Conservation (phyloP, 2,329 filamentous ascomycete genomes). For the Nothopassalora personata region DNA sequence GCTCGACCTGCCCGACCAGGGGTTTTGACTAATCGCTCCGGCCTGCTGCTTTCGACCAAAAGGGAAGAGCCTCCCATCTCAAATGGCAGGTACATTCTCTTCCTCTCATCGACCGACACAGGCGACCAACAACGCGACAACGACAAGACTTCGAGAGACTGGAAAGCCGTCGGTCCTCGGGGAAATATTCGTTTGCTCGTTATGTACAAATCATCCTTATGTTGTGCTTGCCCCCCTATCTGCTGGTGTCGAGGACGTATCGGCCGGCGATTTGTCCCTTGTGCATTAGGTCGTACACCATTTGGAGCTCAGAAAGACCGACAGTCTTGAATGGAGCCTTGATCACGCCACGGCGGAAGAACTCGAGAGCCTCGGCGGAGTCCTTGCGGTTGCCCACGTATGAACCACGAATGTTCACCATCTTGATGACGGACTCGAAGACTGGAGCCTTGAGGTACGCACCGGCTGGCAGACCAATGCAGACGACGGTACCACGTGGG, state of each 20-base stretch:
- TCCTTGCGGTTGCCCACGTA: conserved; percentile 93
- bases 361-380: conserved; percentile 82
- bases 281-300: conserved; percentile 68
- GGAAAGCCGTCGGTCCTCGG: too few relatives aligned
- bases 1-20: neutral
- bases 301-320: conserved; percentile 71
- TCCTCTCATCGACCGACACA: neutral
- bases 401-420: conserved; percentile 76
- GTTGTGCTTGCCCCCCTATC: conserved; percentile 36
- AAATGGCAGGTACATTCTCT: neutral
- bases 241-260: conserved; percentile 71
- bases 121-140: too few relatives aligned
- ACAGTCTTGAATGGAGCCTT: conserved; percentile 81
- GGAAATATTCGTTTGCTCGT: neutral
- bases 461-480: conserved; percentile 79
- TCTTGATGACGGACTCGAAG: conserved; percentile 71
- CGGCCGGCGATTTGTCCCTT: conserved; percentile 68
- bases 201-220: conserved; percentile 2
- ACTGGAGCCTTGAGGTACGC: conserved; percentile 79
- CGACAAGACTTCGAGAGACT: too few relatives aligned
- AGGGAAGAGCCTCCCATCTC: neutral
- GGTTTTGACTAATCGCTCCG: neutral
- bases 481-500: conserved; percentile 73
- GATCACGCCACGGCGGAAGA: conserved; percentile 78
- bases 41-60: neutral